Base-by-base conservation (phyloP, 1,139 yeast genomes). In the Pichia sp. region DNA sequence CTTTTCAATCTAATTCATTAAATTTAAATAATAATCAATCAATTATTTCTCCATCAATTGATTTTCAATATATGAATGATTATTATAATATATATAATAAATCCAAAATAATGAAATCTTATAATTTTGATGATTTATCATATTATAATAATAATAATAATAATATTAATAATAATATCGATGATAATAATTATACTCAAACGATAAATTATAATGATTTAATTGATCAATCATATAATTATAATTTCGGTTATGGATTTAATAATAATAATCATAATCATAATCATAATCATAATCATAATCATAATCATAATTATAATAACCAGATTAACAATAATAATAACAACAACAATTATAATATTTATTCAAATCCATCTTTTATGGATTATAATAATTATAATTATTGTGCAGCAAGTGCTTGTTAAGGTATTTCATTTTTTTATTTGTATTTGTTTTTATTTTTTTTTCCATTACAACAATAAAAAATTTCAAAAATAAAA, bases 321-420 rank as follows among this genome's bases (percentile, higher is more conserved):
- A 25, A 9, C 27, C 27, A 29, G 10, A 31, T 6, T 30, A 7
- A 9, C 31, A 30, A 39, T 39, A 30, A 18, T 39, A 31, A 25
- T 6, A 32, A 31, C 27, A 32, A 29, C 33, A 31, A 31, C 29
- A 27, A n/a, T 34, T 32, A 40, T 33, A 26, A 39, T 26, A 29
- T 18, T 29, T 4, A 27, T 38, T 11, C 29, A 29, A 28, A 9
- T 38, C 34, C 27, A 27, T 30, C 9, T 26, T 37, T 31, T 37
- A 43, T 18, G 25, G 18, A 45, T 34, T 33, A 32, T 25, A 34
- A 40, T 30, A 34, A 28, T 31, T 28, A 28, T 28, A 25, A 45
- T 9, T 35, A 30, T 34, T 53, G 58, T 42, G 53, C 59, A 40
- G 56, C 61, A 9, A 48, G 56, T 28, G 59, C 57, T 28, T 58